Evolutionary conservation across 2,329 filamentous ascomycete genomes (phyloP).

Genomic region (Phoma herbarum): DNA sequence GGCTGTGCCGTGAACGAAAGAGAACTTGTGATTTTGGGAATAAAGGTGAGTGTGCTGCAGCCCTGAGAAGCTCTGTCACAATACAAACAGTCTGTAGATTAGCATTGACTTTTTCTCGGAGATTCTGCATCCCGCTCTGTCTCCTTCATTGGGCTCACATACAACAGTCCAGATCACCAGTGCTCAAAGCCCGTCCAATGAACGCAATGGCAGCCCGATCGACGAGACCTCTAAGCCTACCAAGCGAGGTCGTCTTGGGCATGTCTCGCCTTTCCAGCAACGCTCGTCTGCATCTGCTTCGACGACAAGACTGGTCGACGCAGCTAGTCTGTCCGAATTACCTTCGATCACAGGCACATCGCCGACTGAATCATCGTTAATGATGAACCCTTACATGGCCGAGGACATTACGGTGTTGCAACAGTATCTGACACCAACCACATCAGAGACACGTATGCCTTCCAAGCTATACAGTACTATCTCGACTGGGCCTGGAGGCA

Average conservation of each 20-base stretch:
- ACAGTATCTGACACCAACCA: slow-evolving; percentile 26
- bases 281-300: neutral
- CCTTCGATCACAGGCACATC: slow-evolving; percentile 20
- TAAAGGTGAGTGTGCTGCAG: slow-evolving; percentile 1
- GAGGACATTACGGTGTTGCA: slow-evolving; percentile 33
- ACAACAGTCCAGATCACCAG: neutral
- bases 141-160: too few species aligned
- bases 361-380: slow-evolving; percentile 28
- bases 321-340: slow-evolving; percentile 6
- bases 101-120: neutral
- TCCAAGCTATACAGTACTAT: slow-evolving; percentile 25
- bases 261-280: neutral
- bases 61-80: neutral
- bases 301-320: neutral
- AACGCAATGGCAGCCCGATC: neutral
- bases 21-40: slow-evolving; percentile 19
- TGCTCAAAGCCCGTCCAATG: neutral
- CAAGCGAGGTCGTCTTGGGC: neutral
- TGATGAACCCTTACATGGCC: slow-evolving; percentile 35
- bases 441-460: neutral
- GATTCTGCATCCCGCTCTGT: neutral
- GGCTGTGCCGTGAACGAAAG: slow-evolving; percentile 27
- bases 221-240: neutral
- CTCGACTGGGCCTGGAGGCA: slow-evolving; percentile 22
- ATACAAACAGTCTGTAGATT: neutral